phyloP scores from a whole-genome alignment of 2,329 filamentous ascomycete species.

The Aspergillus ruber region DNA sequence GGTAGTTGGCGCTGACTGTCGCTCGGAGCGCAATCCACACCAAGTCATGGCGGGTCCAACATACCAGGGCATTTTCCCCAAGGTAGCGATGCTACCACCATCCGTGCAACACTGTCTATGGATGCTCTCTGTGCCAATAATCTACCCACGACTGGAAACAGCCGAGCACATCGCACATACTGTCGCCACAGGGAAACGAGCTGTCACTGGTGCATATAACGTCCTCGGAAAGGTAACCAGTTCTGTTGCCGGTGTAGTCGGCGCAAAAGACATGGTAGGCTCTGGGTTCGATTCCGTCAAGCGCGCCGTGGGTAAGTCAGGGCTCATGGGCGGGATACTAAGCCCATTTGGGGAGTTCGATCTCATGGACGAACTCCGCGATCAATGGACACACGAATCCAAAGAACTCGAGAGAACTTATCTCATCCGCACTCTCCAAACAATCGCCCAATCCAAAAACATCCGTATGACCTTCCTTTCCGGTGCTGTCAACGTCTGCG shows the following conservation, averaged over 20 bases:
- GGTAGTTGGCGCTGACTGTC: conserved; percentile 82
- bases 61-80: conserved; percentile 95
- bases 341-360: conserved; percentile 97
- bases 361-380: conserved; percentile 84
- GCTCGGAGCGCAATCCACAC: conserved; percentile 81
- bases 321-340: conserved; percentile 89
- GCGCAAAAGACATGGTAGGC: conserved; percentile 85
- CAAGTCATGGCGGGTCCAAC: conserved; percentile 94
- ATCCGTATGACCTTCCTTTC: conserved; percentile 96
- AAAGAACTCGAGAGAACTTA: conserved; percentile 98
- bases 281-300: conserved; percentile 93
- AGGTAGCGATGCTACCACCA: conserved; percentile 80
- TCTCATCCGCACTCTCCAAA: conserved; percentile 88
- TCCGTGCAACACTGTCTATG: conserved; percentile 95
- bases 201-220: conserved; percentile 93
- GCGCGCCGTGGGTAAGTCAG: conserved; percentile 90
- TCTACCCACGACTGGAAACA: conserved; percentile 86
- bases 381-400: conserved; percentile 96
- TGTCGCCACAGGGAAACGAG: conserved; percentile 90
- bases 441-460: conserved; percentile 90
- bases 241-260: conserved; percentile 90
- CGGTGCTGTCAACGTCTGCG: conserved; percentile 80
- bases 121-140: conserved; percentile 85
- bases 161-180: conserved; percentile 89
- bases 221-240: conserved; percentile 91